phyloP scores from a whole-genome alignment of 208 protist species.

The Trypanosomatidae sp. region DNA sequence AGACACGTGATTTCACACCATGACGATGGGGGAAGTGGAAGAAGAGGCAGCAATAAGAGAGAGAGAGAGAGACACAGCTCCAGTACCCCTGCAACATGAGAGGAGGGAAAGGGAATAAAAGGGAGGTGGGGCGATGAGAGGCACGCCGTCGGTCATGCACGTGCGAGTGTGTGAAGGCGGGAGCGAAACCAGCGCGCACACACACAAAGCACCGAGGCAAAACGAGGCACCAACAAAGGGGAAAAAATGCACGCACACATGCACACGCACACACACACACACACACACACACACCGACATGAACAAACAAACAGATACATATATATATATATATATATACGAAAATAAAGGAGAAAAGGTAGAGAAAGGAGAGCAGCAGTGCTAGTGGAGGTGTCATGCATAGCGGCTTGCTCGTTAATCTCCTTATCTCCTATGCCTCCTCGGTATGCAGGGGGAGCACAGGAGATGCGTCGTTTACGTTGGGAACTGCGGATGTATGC shows the following conservation, averaged over 20 bases:
- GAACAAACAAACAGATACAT: background rate
- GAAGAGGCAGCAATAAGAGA: conserved; percentile 2
- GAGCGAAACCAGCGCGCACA: no score
- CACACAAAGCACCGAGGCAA: no score
- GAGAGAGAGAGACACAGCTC: background rate
- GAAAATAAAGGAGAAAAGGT: conserved; percentile 1
- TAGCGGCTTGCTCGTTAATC: background rate
- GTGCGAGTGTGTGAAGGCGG: no score
- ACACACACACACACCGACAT: background rate
- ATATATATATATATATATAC: background rate
- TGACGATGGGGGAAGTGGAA: conserved; percentile 2
- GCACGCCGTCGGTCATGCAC: no score
- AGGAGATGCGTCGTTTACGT: no score
- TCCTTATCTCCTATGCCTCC: no score
- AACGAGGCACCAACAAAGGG: background rate
- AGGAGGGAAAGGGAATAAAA: background rate
- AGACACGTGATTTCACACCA: background rate
- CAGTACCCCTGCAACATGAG: no score
- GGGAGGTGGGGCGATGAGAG: no score
- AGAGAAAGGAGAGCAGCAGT: conserved; percentile 6
- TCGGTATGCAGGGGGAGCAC: no score
- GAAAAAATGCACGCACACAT: background rate
- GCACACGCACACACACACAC: background rate
- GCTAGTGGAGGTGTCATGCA: background rate
- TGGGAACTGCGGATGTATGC: background rate